Evolutionary conservation across 2,329 filamentous ascomycete species (phyloP), one percentile per base, ranked within the genome.

Genomic region (Hyphodiscus sp.): DNA sequence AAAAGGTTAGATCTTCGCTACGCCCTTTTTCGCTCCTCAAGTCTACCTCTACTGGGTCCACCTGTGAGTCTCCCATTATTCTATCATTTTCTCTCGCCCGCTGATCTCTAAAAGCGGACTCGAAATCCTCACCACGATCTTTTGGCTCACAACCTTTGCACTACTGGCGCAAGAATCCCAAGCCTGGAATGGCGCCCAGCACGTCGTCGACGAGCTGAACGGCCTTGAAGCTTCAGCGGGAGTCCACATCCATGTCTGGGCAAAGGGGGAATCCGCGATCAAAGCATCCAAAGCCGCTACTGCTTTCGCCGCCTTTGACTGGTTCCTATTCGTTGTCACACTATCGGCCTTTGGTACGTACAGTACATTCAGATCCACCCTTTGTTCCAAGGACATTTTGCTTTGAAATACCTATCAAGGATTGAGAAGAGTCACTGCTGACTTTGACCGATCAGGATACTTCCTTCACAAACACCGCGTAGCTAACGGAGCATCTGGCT

Each of bases 91-190:
- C 29, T 33, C 29, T 8, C 13, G 13, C 29, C 13, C 7, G 13
- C 29, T 13, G 13, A 8, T 8, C 29, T 33, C 13, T 33, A n/a
- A n/a, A n/a, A 33, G 29, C 20, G 41, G 41, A 20, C 45, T 56
- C 41, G 48, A 53, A 47, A 43, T 53, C 33, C 8, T 18, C 1
- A 53, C 51, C 30, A 29, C 20, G 9, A 43, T 56, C 41, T 56
- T 56, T 43, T 56, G 54, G 54, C 54, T 56, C 16, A 20, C 46
- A 10, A 49, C 53, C 11, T 58, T 54, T n/a, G 53, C 56, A 2
- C 53, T 54, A 15, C 56, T 58, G 19, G 56, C 53, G 9, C 20
- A 51, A 42, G 48, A 53, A 29, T 41, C 29, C 20, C 20, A 38
- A 30, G 52, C 43, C 3, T 54, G 47, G 47, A 30, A 45, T 23